phyloP scores from a whole-genome alignment of 176 grass and related monocot species.

The Aegilops tauschii region DNA sequence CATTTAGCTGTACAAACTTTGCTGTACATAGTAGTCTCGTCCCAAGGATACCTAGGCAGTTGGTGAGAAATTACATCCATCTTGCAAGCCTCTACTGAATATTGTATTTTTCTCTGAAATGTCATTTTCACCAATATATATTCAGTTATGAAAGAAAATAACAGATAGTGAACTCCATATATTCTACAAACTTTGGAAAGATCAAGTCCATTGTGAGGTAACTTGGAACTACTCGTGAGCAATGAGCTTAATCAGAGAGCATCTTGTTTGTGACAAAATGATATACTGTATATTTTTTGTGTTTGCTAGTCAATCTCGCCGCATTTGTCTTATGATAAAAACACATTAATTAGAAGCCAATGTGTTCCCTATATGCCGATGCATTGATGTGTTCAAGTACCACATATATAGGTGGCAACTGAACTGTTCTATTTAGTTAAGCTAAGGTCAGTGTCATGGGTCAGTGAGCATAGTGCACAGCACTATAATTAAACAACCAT shows the following conservation, averaged over 20 bases:
- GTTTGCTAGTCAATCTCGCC: constrained; percentile 13
- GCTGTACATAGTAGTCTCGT: not conserved
- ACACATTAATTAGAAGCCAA: constrained; percentile 22
- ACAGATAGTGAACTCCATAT: constrained; percentile 4
- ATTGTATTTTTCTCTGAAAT: constrained; percentile 13
- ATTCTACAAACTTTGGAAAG: constrained; percentile 23
- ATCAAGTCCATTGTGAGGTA: not conserved
- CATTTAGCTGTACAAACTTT: constrained; percentile 4
- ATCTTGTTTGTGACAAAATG: constrained; percentile 26
- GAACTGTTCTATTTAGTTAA: constrained; percentile 29
- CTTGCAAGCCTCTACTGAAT: constrained; percentile 13
- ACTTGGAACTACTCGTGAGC: constrained; percentile 17
- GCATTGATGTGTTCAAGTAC: constrained; percentile 21
- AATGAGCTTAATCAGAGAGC: constrained; percentile 13
- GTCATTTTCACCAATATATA: constrained; percentile 1
- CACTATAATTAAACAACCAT: constrained; percentile 23
- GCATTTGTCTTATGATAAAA: constrained; percentile 13
- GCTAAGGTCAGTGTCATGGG: constrained; percentile 17
- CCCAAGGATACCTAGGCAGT: not conserved
- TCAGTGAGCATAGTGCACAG: constrained; percentile 14
- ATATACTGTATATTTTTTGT: not conserved
- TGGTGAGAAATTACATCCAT: constrained; percentile 19
- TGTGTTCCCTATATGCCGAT: constrained; percentile 36
- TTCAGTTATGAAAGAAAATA: constrained; percentile 13
- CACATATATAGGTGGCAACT: constrained; percentile 15